Conservation (phyloP, 2,329 filamentous ascomycete species). For the Fonsecaea monophora region DNA sequence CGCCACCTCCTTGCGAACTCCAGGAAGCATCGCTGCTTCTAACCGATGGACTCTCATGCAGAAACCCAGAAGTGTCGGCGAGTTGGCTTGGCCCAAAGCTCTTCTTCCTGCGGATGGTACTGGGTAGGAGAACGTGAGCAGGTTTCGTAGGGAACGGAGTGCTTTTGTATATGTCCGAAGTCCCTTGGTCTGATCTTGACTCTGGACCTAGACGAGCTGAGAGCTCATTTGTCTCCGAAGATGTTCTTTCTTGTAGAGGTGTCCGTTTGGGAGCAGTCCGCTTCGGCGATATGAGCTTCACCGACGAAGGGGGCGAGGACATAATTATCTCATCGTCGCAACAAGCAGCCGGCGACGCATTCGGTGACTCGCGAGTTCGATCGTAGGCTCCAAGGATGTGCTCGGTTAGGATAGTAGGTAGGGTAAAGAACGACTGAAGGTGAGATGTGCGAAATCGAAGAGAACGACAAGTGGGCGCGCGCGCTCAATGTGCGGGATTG, state of each 20-base stretch:
- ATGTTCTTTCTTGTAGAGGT: slow-evolving; percentile 55
- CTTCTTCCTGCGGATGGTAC: slow-evolving; percentile 42
- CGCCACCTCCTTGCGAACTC: neutral
- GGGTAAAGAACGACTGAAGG: slow-evolving; percentile 36
- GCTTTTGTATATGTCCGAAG: slow-evolving; percentile 49
- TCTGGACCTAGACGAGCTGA: slow-evolving; percentile 49
- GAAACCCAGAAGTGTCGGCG: slow-evolving; percentile 25
- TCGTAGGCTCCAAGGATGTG: neutral
- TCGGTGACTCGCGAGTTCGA: slow-evolving; percentile 11
- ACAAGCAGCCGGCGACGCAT: slow-evolving; percentile 12
- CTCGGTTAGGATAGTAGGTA: slow-evolving; percentile 9
- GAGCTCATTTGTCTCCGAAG: slow-evolving; percentile 54
- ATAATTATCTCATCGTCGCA: slow-evolving; percentile 36
- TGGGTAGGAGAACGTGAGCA: slow-evolving; percentile 53
- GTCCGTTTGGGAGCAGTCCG: slow-evolving; percentile 50
- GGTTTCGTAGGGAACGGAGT: slow-evolving; percentile 57
- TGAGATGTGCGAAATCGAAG: slow-evolving; percentile 25
- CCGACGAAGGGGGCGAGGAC: slow-evolving; percentile 38
- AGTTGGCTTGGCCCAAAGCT: slow-evolving; percentile 26
- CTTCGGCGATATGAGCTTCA: slow-evolving; percentile 43
- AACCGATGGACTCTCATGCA: slow-evolving; percentile 19
- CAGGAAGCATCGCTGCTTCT: slow-evolving; percentile 25
- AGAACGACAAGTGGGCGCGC: slow-evolving; percentile 2
- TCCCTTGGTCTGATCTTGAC: slow-evolving; percentile 38
- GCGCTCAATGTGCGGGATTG: slow-evolving; percentile 7